Evolutionary conservation across 306 rosid species (phyloP), one percentile per base, ranked within the genome.

Genomic region (Vicia villosa): DNA sequence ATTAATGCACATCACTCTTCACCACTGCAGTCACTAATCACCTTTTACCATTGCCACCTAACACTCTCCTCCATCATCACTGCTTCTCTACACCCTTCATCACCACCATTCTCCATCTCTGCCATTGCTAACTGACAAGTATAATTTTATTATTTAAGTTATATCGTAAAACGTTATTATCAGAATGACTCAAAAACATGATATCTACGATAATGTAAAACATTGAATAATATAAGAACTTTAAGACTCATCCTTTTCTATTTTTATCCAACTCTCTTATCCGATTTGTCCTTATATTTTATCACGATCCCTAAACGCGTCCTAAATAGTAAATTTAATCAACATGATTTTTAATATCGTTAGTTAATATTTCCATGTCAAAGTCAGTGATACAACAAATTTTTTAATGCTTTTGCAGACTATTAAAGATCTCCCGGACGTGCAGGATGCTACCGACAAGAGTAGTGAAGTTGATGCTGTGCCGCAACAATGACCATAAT

Each of bases 361-460:
- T 55, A 36, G 32, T 52, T 21, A 13, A 22, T 56, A 11, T 62
- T 30, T 11, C 24, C 63, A 38, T 34, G 36, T 66, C 30, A 16
- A 57, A 15, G 40, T 59, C 24, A 46, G 5, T 62, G 47, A 65
- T 57, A 16, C 49, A 17, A 36, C 12, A 47, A 32, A 45, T 61
- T 15, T 46, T 72, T 42, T 19, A 49, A 49, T 13, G 63, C 69
- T 72, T 58, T 66, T 40, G 77, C 75, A 88, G 96, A 93, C 80
- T 14, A 74, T 90, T 50, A 81, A 73, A 61, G 69, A 63, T 67
- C 96, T 90, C 51, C 91, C 96, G 3, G 80, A 77, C 11, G 22
- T 64, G 1, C 82, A 67, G 63, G 58, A 82, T 37, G 78, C 55
- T 52, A 49, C 46, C 5, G 76, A 66, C 36, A 45, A 38, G 46